Conservation (phyloP, 805 yeast genomes). For the Wickerhamiella allomyrinae region DNA sequence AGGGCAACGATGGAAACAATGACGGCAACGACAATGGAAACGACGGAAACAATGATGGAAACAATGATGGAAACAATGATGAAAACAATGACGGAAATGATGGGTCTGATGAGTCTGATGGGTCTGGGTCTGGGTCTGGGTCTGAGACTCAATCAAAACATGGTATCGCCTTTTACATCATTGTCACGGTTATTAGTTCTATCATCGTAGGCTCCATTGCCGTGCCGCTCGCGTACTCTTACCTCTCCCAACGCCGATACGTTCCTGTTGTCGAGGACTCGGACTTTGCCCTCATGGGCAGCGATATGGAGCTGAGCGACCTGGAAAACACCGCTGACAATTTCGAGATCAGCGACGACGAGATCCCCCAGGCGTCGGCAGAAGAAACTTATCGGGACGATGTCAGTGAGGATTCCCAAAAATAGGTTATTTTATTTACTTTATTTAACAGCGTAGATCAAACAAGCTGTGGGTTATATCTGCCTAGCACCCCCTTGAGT, state of each 20-base stretch:
- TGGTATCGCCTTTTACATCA: conserved; percentile 7
- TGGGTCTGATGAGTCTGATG: not conserved
- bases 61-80: not conserved
- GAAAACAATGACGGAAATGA: too few relatives aligned
- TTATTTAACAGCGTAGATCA: too few relatives aligned
- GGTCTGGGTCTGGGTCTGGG: not conserved
- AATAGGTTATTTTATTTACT: too few relatives aligned
- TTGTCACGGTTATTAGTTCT: conserved; percentile 6
- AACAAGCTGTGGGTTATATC: not conserved
- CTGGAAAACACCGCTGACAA: conserved; percentile 2
- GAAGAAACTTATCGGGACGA: not conserved
- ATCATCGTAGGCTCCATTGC: conserved; percentile 4
- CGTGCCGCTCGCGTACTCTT: conserved; percentile 5
- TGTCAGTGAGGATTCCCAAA: not conserved
- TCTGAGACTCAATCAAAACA: conserved; percentile 1
- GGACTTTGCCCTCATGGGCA: conserved; percentile 6
- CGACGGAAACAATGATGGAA: not conserved
- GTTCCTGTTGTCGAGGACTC: conserved; percentile 3
- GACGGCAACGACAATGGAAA: too few relatives aligned
- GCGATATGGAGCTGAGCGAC: conserved; percentile 13
- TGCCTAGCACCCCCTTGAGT: not conserved
- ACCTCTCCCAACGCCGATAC: conserved; percentile 2
- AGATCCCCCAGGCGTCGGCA: not conserved
- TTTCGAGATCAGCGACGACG: conserved; percentile 6
- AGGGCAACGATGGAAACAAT: not conserved